Base-by-base conservation (phyloP, 768 basidiomycete genomes). In the Lactifluus echinatus region DNA sequence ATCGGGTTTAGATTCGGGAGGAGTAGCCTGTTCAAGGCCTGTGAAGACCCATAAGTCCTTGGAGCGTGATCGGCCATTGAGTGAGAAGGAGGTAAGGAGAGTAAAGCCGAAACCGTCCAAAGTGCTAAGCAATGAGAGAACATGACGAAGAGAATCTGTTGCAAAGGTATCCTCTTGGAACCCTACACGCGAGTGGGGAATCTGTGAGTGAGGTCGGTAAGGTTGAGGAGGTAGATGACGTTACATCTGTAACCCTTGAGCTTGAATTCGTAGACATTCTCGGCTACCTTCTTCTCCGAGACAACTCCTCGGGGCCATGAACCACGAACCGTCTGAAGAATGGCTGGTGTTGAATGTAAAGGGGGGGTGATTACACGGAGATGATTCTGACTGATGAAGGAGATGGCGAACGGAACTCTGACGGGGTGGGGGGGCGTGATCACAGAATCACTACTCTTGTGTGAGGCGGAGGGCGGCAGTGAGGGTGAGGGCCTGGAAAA, bases 1-100 rank as follows among this genome's bases (percentile, higher is more conserved):
- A 1, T 61, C 46, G 1, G 67, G 48, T 29, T 58, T 68, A 2
- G 75, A 75, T 11, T 76, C 74, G 17, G 65, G 66, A 5, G 62
- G 58, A 7, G 64, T 61, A 12, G 65, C 39, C 28, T 72, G 72
- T 56, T 64, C 24, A 50, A 81, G 78, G 21, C 84, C 84, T 0
- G 80, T 80, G 67, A 89, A 89, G 42, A 89, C 73, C 87, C 87
- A 89, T 2, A 89, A 67, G 66, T 89, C 87, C 66, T 87, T 88
- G 46, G 82, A 78, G 59, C 85, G 75, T 21, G 88, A 87, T 34
- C 80, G 85, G 63, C 74, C 78, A n/a, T 80, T 80, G 54, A 89
- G 73, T n/a, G 85, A 81, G 43, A 89, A 68, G 10, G 88, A 89
- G 0, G 85, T 75, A 5, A 86, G 72, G 49, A 89, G 78, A 11